These are phyloP conservation scores for Ogataea hybrid DNA, from an alignment of 1,139 yeast genomes.

Conservation along the genomic window DNA sequence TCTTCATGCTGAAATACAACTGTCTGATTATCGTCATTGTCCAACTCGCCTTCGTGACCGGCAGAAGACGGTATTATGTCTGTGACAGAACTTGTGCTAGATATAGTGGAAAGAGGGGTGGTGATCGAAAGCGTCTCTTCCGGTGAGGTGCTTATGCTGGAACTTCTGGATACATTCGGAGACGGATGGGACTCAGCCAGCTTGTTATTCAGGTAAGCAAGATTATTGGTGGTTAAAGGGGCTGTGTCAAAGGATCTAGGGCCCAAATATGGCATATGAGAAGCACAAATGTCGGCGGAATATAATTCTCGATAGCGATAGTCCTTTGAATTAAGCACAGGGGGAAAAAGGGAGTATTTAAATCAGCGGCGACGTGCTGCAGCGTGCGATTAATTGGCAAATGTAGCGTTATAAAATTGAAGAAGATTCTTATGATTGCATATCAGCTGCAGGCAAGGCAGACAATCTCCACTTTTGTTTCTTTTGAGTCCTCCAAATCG, in stretches of 20 bases:
- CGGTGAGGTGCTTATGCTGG: constrained; percentile 20
- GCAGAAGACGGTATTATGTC: constrained; percentile 10
- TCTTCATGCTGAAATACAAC: constrained; percentile 13
- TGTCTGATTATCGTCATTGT: constrained; percentile 17
- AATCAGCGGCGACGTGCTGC: constrained; percentile 2
- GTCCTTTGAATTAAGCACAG: background rate
- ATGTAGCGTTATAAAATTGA: constrained; percentile 7
- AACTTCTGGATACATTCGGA: constrained; percentile 10
- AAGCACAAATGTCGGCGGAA: constrained; percentile 1
- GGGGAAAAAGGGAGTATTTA: constrained; percentile 4
- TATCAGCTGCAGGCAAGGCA: constrained; percentile 6
- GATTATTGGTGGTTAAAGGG: constrained; percentile 30
- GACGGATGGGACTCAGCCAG: constrained; percentile 15
- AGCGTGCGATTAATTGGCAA: constrained; percentile 5
- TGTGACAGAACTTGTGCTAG: constrained; percentile 18
- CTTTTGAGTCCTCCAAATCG: constrained; percentile 3
- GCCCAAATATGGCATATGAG: constrained; percentile 33
- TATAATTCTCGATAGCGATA: background rate
- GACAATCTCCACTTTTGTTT: constrained; percentile 9
- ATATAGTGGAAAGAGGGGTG: constrained; percentile 24
- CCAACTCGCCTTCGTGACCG: constrained; percentile 5
- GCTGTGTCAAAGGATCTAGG: constrained; percentile 33
- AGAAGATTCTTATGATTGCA: constrained; percentile 5
- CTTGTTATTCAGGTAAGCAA: constrained; percentile 27
- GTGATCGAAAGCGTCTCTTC: constrained; percentile 21